phyloP scores from a whole-genome alignment of 768 basidiomycete genomes.

The Hygrocybe punicea region DNA sequence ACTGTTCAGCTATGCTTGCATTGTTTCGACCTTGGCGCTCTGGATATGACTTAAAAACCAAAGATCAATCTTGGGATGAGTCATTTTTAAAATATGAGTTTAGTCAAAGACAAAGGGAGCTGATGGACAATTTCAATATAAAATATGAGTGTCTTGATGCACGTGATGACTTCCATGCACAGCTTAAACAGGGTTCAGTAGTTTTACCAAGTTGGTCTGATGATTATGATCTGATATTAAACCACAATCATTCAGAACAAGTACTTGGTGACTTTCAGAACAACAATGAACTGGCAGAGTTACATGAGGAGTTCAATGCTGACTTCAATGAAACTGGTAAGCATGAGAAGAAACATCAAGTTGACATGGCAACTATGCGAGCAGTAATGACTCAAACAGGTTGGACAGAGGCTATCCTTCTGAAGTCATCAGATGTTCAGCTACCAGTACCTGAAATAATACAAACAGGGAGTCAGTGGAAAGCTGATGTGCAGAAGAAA shows the following conservation, averaged over 20 bases:
- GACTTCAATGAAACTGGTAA: background rate
- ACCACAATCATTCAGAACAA: too few species aligned
- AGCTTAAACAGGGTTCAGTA: background rate
- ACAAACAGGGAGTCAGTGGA: constrained; percentile 10
- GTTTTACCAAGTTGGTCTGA: too few species aligned
- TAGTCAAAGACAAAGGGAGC: constrained; percentile 4
- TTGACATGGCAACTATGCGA: constrained; percentile 1
- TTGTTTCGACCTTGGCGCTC: constrained; percentile 32
- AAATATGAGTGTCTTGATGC: constrained; percentile 38
- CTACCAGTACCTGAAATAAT: background rate
- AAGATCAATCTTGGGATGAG: constrained; percentile 23
- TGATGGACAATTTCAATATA: constrained; percentile 33
- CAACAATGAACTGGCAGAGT: background rate
- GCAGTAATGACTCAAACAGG: constrained; percentile 1
- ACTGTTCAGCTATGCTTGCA: constrained; percentile 31
- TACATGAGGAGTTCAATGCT: background rate
- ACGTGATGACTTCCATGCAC: background rate
- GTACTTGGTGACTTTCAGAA: too few species aligned
- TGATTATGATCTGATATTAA: too few species aligned
- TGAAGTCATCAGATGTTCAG: too few species aligned
- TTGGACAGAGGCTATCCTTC: background rate
- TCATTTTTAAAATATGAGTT: constrained; percentile 21
- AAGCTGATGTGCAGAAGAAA: constrained; percentile 5
- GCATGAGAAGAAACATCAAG: background rate
- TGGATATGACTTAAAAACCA: constrained; percentile 22